Base-by-base conservation (phyloP, 176 grass and related monocot genomes). In the Poa pratensis region DNA sequence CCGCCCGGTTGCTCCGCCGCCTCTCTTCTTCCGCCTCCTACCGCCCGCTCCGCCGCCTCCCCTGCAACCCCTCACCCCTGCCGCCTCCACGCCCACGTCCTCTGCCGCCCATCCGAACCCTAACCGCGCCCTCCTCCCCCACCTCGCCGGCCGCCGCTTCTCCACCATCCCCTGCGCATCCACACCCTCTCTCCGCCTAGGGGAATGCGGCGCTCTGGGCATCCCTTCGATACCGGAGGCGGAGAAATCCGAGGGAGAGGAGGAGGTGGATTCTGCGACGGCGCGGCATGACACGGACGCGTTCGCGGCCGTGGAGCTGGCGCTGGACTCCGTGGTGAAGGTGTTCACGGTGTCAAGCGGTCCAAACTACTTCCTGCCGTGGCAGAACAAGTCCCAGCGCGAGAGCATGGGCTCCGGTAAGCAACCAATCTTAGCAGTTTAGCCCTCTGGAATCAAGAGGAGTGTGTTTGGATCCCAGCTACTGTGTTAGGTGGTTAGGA, bases 341-440 rank as follows among this genome's bases (percentile, higher is more conserved):
- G 86, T 98, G n/a, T 98, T 98, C 81, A 94, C 91, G 54, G 96
- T 98, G 46, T 98, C 96, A 9, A 95, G 96, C 58, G 94, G 93
- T 84, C 96, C 96, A 76, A 98, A 95, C 72, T 98, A 94, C 88
- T 98, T 94, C 81, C 82, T 95, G 1, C 96, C 96, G 26, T 98
- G 96, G 96, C 96, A 98, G 84, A 98, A 95, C 86, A 98, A 98
- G 83, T 80, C 93, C n/a, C 96, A 98, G 88, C 86, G 93, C 55
- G 96, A 98, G 86, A 98, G 87, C 91, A 95, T 92, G 89, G 96
- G 96, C 76, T 98, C 96, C 5, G 96, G 96, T 95, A 77, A 81
- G 88, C 5, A 19, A 34, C 22, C 45, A 23, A 82, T 71, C 65
- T 82, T 30, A 11, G 7, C 71, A 75, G 71, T 30, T 45, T 57